These are phyloP conservation scores for Cryptosporidium tyzzeri DNA, from an alignment of 169 alveolate genomes.

Conservation along the genomic window DNA sequence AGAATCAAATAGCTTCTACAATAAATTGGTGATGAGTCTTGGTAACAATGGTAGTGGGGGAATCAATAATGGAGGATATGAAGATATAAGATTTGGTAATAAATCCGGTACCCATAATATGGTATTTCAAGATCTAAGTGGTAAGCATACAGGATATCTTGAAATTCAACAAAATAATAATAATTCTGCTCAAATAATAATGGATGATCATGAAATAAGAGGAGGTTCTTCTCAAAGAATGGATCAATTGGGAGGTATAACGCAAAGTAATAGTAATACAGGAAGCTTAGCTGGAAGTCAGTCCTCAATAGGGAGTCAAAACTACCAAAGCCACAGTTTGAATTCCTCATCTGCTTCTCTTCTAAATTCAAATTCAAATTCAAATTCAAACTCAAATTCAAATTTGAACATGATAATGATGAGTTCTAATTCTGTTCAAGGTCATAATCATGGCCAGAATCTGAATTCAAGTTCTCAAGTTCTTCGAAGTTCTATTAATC, in stretches of 20 bases:
- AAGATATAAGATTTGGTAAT: not conserved
- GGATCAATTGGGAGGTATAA: not conserved
- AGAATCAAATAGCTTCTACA: not conserved
- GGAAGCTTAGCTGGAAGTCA: slow-evolving; percentile 1
- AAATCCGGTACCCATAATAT: not conserved
- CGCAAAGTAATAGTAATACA: not conserved
- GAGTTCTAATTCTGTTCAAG: not conserved
- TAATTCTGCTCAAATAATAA: not conserved
- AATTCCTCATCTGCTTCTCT: not conserved
- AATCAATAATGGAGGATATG: not conserved
- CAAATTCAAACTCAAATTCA: not conserved
- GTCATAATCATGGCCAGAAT: not conserved
- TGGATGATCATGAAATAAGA: not conserved
- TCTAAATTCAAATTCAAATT: not conserved
- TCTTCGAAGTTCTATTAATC: not conserved
- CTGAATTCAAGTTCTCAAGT: not conserved
- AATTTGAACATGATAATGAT: not conserved
- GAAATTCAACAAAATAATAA: not conserved
- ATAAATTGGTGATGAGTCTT: not conserved
- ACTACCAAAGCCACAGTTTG: not conserved
- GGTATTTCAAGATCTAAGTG: not conserved
- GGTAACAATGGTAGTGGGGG: not conserved
- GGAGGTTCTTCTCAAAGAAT: slow-evolving; percentile 18
- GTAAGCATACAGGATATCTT: not conserved
- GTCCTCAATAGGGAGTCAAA: not conserved